Percentiles rank a stretch among this genome's conserved stretches.
Conservation (phyloP, 495 filamentous ascomycete genomes). For the Podospora appendiculata region DNA sequence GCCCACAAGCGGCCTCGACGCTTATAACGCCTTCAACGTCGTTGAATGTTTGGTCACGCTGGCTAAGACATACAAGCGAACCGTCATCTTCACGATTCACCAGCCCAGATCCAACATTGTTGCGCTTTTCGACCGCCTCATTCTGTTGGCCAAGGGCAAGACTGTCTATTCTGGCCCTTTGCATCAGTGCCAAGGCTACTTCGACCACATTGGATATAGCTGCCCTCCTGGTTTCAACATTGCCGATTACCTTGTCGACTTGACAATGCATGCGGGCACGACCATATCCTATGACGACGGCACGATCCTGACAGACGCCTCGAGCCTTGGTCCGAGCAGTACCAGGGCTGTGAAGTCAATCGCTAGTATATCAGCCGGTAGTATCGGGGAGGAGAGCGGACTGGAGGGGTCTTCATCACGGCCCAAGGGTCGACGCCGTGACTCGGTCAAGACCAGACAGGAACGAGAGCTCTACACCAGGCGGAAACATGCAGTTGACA, state of each 20-base stretch:
- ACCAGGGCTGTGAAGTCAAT: constrained; percentile 86
- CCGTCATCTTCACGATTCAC: constrained; percentile 97
- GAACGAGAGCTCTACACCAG: constrained; percentile 87
- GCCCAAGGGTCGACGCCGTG: constrained; percentile 57
- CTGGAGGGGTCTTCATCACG: constrained; percentile 39
- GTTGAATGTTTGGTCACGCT: constrained; percentile 92
- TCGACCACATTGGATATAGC: constrained; percentile 79
- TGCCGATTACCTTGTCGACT: constrained; percentile 91
- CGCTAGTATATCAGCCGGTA: constrained; percentile 69
- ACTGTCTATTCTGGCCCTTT: constrained; percentile 92
- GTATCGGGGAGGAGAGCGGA: constrained; percentile 46
- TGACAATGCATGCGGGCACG: constrained; percentile 82
- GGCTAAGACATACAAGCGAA: constrained; percentile 91
- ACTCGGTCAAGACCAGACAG: constrained; percentile 74
- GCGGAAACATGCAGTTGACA: constrained; percentile 57
- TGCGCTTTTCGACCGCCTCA: constrained; percentile 89
- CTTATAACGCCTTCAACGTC: constrained; percentile 95
- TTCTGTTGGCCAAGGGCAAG: constrained; percentile 82
- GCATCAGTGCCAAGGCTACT: constrained; percentile 83
- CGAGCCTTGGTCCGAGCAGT: constrained; percentile 77
- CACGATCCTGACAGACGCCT: constrained; percentile 51
- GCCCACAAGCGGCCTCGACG: constrained; percentile 90
- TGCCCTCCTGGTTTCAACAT: constrained; percentile 98
- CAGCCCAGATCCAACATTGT: constrained; percentile 99
- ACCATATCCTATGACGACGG: constrained; percentile 40